Percentiles rank a stretch among this genome's conserved stretches.
Evolutionary conservation across 305 asterid species (phyloP).

Genomic region (Salvia sclarea): DNA sequence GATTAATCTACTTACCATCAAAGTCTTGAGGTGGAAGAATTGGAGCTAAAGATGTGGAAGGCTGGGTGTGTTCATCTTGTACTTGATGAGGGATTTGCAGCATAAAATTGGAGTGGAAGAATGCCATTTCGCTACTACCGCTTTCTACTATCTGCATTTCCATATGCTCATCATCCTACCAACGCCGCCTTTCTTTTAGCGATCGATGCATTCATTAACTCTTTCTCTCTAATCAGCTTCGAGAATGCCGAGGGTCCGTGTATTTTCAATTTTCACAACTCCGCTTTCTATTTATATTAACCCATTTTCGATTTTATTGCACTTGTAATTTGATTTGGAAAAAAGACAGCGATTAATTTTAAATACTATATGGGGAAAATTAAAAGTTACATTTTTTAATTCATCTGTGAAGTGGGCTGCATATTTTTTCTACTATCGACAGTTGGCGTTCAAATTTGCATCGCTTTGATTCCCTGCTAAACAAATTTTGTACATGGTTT

Average conservation of each 20-base stretch:
- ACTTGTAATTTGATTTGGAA: neutral
- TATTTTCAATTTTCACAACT: conserved; percentile 36
- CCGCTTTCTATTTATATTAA: conserved; percentile 39
- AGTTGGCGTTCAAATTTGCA: conserved; percentile 48
- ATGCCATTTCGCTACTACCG: conserved; percentile 40
- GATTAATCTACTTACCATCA: conserved; percentile 43
- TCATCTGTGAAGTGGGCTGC: conserved; percentile 44
- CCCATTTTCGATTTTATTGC: conserved; percentile 32
- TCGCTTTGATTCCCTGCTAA: conserved; percentile 40
- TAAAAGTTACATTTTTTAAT: conserved; percentile 20
- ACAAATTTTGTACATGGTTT: conserved; percentile 26
- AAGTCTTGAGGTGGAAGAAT: conserved; percentile 49
- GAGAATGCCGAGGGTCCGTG: neutral
- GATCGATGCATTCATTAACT: conserved; percentile 20
- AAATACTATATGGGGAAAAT: neutral
- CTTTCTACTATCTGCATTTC: conserved; percentile 20
- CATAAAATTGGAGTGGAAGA: conserved; percentile 52
- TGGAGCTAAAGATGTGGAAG: conserved; percentile 45
- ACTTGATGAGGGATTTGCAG: conserved; percentile 47
- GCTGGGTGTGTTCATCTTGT: conserved; percentile 43
- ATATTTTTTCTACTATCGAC: conserved; percentile 42
- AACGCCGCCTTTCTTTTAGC: neutral
- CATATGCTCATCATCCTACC: conserved; percentile 1
- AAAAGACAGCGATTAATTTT: neutral
- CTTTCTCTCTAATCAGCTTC: conserved; percentile 31